Evolutionary conservation across 2,329 filamentous ascomycete species (phyloP).

Genomic region (Lecanicillium sp.): DNA sequence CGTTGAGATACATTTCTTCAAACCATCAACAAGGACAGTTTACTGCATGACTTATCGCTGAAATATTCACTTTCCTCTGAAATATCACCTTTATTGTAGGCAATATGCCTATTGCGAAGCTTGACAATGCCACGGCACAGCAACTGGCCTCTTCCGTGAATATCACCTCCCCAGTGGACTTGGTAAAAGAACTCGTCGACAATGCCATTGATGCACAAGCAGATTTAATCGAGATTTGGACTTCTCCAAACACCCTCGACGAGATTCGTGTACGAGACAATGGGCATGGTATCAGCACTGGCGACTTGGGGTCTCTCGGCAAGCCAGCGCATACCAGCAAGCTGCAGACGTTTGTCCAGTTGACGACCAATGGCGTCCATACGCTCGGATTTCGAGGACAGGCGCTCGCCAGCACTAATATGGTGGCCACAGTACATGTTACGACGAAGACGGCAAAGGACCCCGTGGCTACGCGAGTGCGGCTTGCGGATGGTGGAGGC

Average conservation of each 20-base stretch:
- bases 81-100: too few relatives aligned
- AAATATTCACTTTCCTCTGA: too few relatives aligned
- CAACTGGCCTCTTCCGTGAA: constrained; percentile 54
- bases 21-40: too few relatives aligned
- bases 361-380: constrained; percentile 45
- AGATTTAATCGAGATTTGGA: constrained; percentile 54
- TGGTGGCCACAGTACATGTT: constrained; percentile 51
- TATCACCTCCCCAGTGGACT: constrained; percentile 49
- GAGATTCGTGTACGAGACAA: constrained; percentile 66
- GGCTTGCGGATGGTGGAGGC: constrained; percentile 29
- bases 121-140: constrained; percentile 41
- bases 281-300: constrained; percentile 58
- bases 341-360: constrained; percentile 54
- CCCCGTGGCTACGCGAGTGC: constrained; percentile 44
- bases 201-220: constrained; percentile 69
- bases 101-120: constrained; percentile 40
- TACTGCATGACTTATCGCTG: too few relatives aligned
- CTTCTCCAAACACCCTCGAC: constrained; percentile 60
- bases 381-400: constrained; percentile 72
- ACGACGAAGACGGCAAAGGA: constrained; percentile 58
- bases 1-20: neutral
- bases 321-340: constrained; percentile 68
- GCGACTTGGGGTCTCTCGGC: constrained; percentile 57
- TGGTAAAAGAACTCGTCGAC: constrained; percentile 72
- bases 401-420: constrained; percentile 59